Evolutionary conservation across 2,329 filamentous ascomycete genomes (phyloP).

Genomic region (Pseudocercospora fuligena): DNA sequence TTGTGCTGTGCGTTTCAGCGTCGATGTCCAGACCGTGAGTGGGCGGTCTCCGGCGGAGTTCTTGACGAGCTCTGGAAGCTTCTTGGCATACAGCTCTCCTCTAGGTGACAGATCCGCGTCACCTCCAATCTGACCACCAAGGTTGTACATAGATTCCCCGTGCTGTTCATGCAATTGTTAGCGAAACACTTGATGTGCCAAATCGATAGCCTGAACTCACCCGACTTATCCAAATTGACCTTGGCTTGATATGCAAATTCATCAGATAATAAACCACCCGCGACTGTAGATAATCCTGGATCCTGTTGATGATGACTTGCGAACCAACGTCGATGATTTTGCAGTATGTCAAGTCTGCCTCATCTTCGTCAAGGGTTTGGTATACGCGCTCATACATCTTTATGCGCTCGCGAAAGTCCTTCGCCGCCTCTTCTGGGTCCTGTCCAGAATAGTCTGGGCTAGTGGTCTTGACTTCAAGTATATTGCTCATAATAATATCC

Average conservation of each 20-base stretch:
- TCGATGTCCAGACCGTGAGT: slow-evolving; percentile 77
- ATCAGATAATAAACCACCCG: slow-evolving; percentile 97
- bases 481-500: slow-evolving; percentile 96
- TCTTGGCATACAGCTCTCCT: slow-evolving; percentile 83
- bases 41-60: slow-evolving; percentile 80
- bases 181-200: neutral
- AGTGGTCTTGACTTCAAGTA: slow-evolving; percentile 87
- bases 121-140: slow-evolving; percentile 88
- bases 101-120: slow-evolving; percentile 85
- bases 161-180: slow-evolving; percentile 61
- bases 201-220: slow-evolving; percentile 27
- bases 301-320: slow-evolving; percentile 96
- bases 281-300: slow-evolving; percentile 95
- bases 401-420: slow-evolving; percentile 92
- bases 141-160: slow-evolving; percentile 91
- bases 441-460: slow-evolving; percentile 94
- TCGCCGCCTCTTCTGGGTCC: slow-evolving; percentile 87
- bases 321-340: slow-evolving; percentile 97
- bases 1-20: slow-evolving; percentile 82
- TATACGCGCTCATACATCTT: slow-evolving; percentile 98
- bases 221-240: slow-evolving; percentile 94
- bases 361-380: slow-evolving; percentile 87
- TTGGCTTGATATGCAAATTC: slow-evolving; percentile 95
- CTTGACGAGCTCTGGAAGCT: slow-evolving; percentile 81
- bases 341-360: slow-evolving; percentile 87